Base-by-base conservation (phyloP, 768 basidiomycete genomes). In the Kwoniella pini region DNA sequence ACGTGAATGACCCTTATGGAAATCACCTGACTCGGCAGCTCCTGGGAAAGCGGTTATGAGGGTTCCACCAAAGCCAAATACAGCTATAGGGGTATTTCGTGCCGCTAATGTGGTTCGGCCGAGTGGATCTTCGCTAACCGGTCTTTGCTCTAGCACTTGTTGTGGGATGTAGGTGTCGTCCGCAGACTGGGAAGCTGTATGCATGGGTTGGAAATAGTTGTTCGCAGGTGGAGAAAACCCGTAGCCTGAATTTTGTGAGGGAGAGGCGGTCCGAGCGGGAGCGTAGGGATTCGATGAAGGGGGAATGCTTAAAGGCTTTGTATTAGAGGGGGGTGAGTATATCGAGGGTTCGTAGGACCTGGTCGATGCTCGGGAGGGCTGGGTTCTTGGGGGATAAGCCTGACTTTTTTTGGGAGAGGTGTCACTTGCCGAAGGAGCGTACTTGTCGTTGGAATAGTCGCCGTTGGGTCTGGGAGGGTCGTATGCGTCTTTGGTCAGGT, bases 31-130 rank as follows among this genome's bases (percentile, higher is more conserved):
- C 15, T 85, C 84, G 12, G 84, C 80, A 52, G 84, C 82, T 28
- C 85, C 84, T 67, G 90, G 91, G 81, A 95, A 96, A 76, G 90
- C 94, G 7, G 90, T 87, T 9, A 94, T 83, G 58, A 97, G 70
- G 71, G 88, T 88, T 11, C 94, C 94, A n/a, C 92, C 92, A 69
- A 94, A 93, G 0, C 95, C 95, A 69, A 97, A 96, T 63, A 86
- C 88, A 54, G 94, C 81, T 27, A 96, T 82, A 0, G 94, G 94
- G 9, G 87, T 85, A 36, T 72, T 70, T 5, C 69, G 64, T 6
- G 73, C 73, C 3, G 57, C 61, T 3, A 63, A 38, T 3, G 66
- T 72, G 31, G 60, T 58, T 45, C 73, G 58, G 17, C 69, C 70
- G 0, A 75, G 62, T 13, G 73, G 71, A 44, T 75, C 73, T 54